Conservation (phyloP, 2,329 filamentous ascomycete species). For the Botrytis squamosa region DNA sequence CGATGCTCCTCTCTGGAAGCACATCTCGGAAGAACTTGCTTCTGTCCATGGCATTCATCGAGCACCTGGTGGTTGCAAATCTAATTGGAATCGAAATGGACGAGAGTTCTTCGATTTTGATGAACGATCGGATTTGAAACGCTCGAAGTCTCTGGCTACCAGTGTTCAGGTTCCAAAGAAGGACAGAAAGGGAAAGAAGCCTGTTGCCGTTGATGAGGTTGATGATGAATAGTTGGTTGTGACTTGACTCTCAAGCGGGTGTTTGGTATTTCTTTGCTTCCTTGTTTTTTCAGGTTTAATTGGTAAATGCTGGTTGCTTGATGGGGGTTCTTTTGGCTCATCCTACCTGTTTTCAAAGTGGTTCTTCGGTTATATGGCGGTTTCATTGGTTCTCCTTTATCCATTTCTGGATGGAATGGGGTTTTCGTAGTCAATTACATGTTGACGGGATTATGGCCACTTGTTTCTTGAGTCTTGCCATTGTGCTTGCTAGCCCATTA, state of each 20-base stretch:
- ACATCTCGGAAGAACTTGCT: neutral
- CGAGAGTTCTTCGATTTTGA: neutral
- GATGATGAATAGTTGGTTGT: neutral
- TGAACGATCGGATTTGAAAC: conserved; percentile 5
- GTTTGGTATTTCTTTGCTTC: neutral
- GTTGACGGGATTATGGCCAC: neutral
- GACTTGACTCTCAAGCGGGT: neutral
- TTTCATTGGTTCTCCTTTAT: neutral
- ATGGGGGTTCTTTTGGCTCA: neutral
- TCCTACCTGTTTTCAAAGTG: neutral
- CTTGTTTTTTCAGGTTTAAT: neutral
- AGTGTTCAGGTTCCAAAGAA: conserved; percentile 12
- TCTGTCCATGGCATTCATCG: neutral
- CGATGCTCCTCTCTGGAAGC: neutral
- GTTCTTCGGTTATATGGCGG: neutral
- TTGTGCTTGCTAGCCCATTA: neutral
- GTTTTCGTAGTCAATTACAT: neutral
- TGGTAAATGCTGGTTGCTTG: neutral
- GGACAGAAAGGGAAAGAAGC: neutral
- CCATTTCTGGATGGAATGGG: neutral
- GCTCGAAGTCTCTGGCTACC: neutral
- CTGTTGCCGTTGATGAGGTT: neutral
- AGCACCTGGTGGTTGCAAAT: neutral
- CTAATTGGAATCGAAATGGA: conserved; percentile 7
- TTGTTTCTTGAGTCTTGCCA: neutral